Base-by-base conservation (phyloP, 768 basidiomycete species). In the Leccinum ochraceum region DNA sequence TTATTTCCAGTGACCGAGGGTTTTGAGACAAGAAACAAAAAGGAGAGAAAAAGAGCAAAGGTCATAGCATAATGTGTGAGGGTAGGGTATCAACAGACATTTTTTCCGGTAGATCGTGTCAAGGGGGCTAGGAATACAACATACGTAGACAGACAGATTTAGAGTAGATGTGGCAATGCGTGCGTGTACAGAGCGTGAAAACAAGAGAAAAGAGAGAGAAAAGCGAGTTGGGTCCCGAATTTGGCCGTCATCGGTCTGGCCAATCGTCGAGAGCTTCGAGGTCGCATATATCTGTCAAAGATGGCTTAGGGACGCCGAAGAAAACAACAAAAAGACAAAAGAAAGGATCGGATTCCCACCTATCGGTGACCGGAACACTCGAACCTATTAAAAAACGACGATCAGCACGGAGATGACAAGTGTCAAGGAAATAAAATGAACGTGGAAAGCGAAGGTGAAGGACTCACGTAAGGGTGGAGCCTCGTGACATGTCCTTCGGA, bases 361-460 rank as follows among this genome's bases (percentile, higher is more conserved):
- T 57, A 74, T 74, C 30, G 73, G 73, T 32, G 73, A 74, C 46
- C 63, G 68, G 50, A 74, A 74, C 26, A 65, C 60, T 20, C 73
- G 69, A 61, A 74, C 58, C 73, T 51, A 16, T 74, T 53, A 50
- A 22, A 32, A 16, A 39, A 57, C 28, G 32, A 56, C 37, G 54
- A 60, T 66, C 58, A 69, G 55, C 20, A 22, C 36, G 57, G 56
- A 54, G 20, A 46, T 20, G 44, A 46, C 44, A 44, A 44, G 42
- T n/a, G 42, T 10, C 3, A 9, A 53, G 11, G 48, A 36, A 49
- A 56, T 28, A 4, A 14, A 53, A 46, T 46, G 20, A 46, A 20
- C 44, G 44, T 6, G 39, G 16, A n/a, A 44, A 32, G 16, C 13
- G 49, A 28, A 20, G 22, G 13, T 3, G 13, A 22, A 26, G 4